Conservation (phyloP, 257 asterid genomes). For the Leptodermis oblonga region DNA sequence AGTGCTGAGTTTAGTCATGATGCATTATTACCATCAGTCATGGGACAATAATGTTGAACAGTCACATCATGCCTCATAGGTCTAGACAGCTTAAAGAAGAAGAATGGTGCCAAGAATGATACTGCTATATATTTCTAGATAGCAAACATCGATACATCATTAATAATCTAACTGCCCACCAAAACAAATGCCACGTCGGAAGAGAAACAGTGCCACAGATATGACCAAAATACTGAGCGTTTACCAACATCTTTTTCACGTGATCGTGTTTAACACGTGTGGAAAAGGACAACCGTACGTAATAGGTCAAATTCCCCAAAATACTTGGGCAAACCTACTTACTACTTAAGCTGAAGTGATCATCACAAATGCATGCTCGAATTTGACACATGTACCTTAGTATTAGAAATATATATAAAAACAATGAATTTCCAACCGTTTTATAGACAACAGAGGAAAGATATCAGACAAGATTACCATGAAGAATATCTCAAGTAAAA, state of each 20-base stretch:
- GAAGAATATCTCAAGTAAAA: not conserved
- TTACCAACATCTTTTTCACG: not conserved
- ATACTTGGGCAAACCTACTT: not conserved
- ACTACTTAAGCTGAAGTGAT: not conserved
- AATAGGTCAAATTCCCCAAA: not conserved
- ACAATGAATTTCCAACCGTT: not conserved
- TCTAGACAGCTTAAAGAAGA: not conserved
- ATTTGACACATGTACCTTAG: not conserved
- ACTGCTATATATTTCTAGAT: not conserved
- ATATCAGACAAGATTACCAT: not conserved
- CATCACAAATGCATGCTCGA: not conserved
- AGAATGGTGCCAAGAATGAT: not conserved
- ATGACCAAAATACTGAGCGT: not conserved
- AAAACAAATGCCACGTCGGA: not conserved
- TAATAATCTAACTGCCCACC: not conserved
- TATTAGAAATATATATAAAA: not conserved
- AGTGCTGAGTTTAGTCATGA: not conserved
- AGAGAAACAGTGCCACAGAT: not conserved
- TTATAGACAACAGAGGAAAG: not conserved
- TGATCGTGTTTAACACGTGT: constrained; percentile 1
- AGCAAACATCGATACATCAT: not conserved
- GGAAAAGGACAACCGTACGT: not conserved
- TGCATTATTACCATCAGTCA: not conserved
- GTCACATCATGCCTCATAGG: not conserved
- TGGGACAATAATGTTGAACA: not conserved